Percentiles rank a stretch among this genome's conserved stretches.
Evolutionary conservation across 2,329 filamentous ascomycete genomes (phyloP).

Genomic region (Ascochyta rabiei): DNA sequence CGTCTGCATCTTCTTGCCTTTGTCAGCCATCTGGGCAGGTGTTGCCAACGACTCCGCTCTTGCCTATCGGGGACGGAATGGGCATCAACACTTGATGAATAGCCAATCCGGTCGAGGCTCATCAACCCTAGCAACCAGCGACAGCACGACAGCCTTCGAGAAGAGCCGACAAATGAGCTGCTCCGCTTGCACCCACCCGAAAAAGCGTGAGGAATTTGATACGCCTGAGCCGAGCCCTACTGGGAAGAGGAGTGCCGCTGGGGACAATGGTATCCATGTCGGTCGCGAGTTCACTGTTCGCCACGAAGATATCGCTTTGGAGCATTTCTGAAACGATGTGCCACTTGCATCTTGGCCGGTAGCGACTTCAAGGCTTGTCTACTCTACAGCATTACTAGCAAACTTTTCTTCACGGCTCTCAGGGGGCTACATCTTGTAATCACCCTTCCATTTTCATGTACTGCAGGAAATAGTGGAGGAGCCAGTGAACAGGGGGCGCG

Average conservation of each 20-base stretch:
- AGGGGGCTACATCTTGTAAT: slow-evolving; percentile 1
- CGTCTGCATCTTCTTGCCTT: slow-evolving; percentile 67
- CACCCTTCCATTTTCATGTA: background rate
- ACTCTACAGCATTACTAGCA: background rate
- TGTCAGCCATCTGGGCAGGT: slow-evolving; percentile 70
- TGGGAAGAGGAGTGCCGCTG: slow-evolving; percentile 8
- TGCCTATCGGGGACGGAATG: slow-evolving; percentile 27
- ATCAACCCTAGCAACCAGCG: slow-evolving; percentile 7
- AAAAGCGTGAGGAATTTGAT: slow-evolving; percentile 25
- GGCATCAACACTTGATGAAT: slow-evolving; percentile 36
- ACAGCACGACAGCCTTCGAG: slow-evolving; percentile 20
- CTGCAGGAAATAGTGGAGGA: background rate
- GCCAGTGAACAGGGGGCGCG: background rate
- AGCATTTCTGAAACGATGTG: background rate
- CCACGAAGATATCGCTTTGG: slow-evolving; percentile 15
- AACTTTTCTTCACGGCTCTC: background rate
- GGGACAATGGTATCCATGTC: slow-evolving; percentile 27
- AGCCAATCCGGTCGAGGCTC: slow-evolving; percentile 29
- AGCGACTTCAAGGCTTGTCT: background rate
- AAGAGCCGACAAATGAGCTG: slow-evolving; percentile 28
- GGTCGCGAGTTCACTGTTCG: slow-evolving; percentile 33
- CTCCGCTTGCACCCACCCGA: slow-evolving; percentile 20
- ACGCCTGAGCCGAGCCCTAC: slow-evolving; percentile 12
- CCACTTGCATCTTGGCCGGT: background rate
- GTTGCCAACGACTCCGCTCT: slow-evolving; percentile 34